phyloP scores from a whole-genome alignment of 768 basidiomycete species.

The Phanerochaete sordida region DNA sequence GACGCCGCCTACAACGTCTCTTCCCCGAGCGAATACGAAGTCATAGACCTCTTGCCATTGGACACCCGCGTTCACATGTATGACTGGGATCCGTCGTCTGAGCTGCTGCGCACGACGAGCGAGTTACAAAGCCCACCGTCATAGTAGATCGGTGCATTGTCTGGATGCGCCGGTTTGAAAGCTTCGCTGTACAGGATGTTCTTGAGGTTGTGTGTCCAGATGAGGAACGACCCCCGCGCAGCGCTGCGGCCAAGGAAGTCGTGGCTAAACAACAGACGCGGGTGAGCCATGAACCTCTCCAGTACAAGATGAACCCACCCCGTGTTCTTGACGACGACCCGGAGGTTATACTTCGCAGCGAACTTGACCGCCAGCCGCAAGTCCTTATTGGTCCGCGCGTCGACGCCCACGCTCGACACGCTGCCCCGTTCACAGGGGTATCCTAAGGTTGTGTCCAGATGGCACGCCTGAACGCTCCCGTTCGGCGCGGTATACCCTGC shows the following conservation, averaged over 20 bases:
- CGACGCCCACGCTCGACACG: conserved; percentile 38
- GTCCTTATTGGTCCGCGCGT: conserved; percentile 35
- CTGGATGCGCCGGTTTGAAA: conserved; percentile 31
- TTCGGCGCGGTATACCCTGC: conserved; percentile 35
- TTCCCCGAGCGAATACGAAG: conserved; percentile 32
- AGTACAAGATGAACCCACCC: conserved; percentile 9
- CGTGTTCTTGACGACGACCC: conserved; percentile 31
- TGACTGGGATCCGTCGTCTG: conserved; percentile 14
- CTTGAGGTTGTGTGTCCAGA: conserved; percentile 42
- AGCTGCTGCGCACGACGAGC: not conserved
- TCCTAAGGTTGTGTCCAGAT: conserved; percentile 39
- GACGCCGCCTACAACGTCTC: conserved; percentile 43
- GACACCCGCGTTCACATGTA: conserved; percentile 38
- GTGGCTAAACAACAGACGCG: conserved; percentile 21
- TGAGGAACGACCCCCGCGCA: conserved; percentile 31
- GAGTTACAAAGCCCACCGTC: conserved; percentile 19
- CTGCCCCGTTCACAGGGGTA: conserved; percentile 41
- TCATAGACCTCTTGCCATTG: conserved; percentile 44
- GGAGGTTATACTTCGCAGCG: conserved; percentile 32
- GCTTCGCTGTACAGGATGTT: conserved; percentile 29
- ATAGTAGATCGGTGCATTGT: conserved; percentile 10
- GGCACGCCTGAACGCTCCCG: conserved; percentile 50
- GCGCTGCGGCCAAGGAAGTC: conserved; percentile 38
- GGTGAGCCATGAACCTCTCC: not conserved
- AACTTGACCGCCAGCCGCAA: conserved; percentile 40